Evolutionary conservation across 768 basidiomycete species (phyloP).

Genomic region (Leccinum disarticulatum): DNA sequence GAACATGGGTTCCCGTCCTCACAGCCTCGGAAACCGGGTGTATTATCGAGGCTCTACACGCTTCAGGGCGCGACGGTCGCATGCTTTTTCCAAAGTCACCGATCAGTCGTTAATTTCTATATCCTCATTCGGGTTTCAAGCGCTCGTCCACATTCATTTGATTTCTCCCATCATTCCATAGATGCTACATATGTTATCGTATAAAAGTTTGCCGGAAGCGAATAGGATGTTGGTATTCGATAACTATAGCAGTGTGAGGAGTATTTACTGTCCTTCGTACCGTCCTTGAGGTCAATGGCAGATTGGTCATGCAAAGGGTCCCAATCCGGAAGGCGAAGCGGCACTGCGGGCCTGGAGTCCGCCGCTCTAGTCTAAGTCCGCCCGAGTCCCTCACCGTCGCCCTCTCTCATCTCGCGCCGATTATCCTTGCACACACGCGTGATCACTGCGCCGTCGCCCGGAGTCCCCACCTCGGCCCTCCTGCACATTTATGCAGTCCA

Average conservation of each 20-base stretch:
- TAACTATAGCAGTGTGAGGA: not conserved
- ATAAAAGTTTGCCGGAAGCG: not conserved
- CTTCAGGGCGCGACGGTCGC: not conserved
- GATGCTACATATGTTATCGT: not conserved
- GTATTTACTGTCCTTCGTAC: not conserved
- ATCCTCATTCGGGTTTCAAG: too few species aligned
- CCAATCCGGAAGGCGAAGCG: too few species aligned
- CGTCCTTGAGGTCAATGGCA: too few species aligned
- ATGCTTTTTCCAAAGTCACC: not conserved
- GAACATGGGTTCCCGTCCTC: conserved; percentile 1
- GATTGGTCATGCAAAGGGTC: too few species aligned
- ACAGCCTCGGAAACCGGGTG: conserved; percentile 2
- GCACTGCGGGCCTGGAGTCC: too few species aligned
- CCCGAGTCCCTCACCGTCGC: too few species aligned
- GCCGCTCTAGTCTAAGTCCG: too few species aligned
- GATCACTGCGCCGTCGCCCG: too few species aligned
- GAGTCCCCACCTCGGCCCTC: too few species aligned
- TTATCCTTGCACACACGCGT: too few species aligned
- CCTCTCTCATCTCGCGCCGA: too few species aligned
- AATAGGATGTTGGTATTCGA: not conserved
- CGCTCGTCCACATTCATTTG: not conserved
- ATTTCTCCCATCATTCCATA: not conserved
- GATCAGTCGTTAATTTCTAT: not conserved
- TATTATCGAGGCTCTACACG: not conserved
- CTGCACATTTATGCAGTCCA: too few species aligned